phyloP scores from a whole-genome alignment of 2,329 filamentous ascomycete genomes.

The Cytospora piceicola region DNA sequence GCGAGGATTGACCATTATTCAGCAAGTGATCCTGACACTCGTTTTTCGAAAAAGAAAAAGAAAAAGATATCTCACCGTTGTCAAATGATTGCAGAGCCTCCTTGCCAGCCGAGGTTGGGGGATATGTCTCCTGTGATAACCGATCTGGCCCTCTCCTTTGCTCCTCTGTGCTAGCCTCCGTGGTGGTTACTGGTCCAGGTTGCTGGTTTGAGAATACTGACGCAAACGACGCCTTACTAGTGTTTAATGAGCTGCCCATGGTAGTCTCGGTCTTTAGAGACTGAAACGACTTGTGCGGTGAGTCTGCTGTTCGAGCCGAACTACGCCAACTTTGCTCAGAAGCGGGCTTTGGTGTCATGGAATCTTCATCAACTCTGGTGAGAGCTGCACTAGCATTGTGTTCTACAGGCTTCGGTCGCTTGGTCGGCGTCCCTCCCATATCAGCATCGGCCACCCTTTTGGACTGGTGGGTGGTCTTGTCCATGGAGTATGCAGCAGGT shows the following conservation, averaged over 20 bases:
- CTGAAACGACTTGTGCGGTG: constrained; percentile 33
- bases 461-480: background rate
- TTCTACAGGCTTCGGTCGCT: constrained; percentile 2
- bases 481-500: constrained; percentile 16
- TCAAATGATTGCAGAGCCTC: constrained; percentile 14
- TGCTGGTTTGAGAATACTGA: constrained; percentile 41
- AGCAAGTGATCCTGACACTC: background rate
- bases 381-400: background rate
- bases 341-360: background rate
- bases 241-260: constrained; percentile 36
- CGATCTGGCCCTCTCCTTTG: background rate
- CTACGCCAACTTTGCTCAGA: background rate
- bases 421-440: background rate
- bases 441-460: constrained; percentile 15
- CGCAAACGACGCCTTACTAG: constrained; percentile 40
- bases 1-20: background rate
- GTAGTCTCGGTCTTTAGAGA: background rate
- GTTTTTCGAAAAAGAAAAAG: background rate
- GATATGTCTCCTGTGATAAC: background rate
- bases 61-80: background rate
- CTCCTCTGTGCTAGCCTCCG: constrained; percentile 36
- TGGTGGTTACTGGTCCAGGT: constrained; percentile 39
- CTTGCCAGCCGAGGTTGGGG: background rate
- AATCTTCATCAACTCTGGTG: background rate
- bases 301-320: constrained; percentile 21